Base-by-base conservation (phyloP, 2,329 filamentous ascomycete species). In the Biscogniauxia mediterranea region DNA sequence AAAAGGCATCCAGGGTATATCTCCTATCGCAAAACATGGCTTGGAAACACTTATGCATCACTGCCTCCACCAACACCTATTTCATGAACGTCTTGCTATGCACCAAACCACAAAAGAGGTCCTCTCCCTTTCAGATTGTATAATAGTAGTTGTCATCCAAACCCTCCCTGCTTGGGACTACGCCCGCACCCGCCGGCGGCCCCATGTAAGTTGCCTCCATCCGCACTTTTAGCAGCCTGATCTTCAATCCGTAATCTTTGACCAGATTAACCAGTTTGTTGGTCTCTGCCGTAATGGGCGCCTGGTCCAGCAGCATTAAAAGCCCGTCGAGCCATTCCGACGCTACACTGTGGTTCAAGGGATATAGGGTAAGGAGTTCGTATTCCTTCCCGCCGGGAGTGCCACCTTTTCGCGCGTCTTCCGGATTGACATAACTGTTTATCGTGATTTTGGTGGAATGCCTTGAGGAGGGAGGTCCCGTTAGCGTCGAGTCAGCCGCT, bases 251-350 rank as follows among this genome's bases (percentile, higher is more conserved):
- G 73, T 97, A 98, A 68, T 96, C 91, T 71, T 88, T 88, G 62
- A 98, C 91, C 69, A 97, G 80, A 59, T 89, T 87, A 58, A 97
- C 89, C 64, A 98, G 80, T 76, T 95, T 96, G 73, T 90, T 94
- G 42, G 95, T 98, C 78, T 98, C 94, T 2, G 93, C 87, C n/a
- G 95, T 99, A 73, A 99, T 97, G 20, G 95, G 95, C 61, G 93
- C 87, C 76, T 99, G 95, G 72, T 96, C 93, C 23, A 99, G 83
- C 58, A 99, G 82, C 93, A 99, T 96, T 60, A 98, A 83, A 66
- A 99, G 79, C 0, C 95, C 95, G 74, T 99, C 95, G 5, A 99
- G 83, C 95, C 95, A 99, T 77, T 99, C 95, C 0, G 93, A 96
- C 9, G 95, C 95, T 54, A 95, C 80, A 66, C 87, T 91, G 73